A percentile compares a stretch with the other conserved stretches of the same genome.
Evolutionary conservation across 148 eudicot species (phyloP).

Genomic region (Salicornia ramosissima): DNA sequence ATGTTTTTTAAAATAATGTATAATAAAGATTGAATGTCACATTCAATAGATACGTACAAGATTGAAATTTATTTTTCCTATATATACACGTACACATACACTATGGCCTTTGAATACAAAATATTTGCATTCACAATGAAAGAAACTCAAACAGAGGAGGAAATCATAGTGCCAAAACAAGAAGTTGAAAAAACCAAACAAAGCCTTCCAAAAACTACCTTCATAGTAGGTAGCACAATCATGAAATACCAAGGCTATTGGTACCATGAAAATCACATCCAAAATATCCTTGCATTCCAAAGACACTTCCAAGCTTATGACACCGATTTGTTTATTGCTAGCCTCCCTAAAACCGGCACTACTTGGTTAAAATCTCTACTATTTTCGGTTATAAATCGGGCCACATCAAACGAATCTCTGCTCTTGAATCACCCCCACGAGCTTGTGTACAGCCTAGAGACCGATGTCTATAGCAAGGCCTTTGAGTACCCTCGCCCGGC

Average conservation of each 20-base stretch:
- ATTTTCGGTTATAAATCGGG: background rate
- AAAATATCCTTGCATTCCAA: conserved; percentile 2
- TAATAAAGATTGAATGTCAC: too few species aligned
- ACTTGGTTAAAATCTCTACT: conserved; percentile 20
- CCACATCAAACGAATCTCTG: background rate
- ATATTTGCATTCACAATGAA: conserved; percentile 1
- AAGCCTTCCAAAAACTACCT: conserved; percentile 6
- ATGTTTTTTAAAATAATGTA: too few species aligned
- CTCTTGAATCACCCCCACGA: conserved; percentile 13
- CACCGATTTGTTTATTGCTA: conserved; percentile 5
- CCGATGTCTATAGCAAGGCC: conserved; percentile 12
- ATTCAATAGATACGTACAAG: too few species aligned
- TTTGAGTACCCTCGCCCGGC: conserved; percentile 16
- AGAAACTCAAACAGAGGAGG: conserved; percentile 8
- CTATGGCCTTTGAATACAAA: background rate
- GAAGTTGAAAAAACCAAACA: background rate
- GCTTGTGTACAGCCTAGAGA: conserved; percentile 19
- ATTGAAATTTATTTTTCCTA: too few species aligned
- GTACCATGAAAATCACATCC: conserved; percentile 12
- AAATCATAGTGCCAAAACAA: conserved; percentile 1
- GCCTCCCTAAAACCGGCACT: conserved; percentile 12
- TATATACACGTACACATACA: too few species aligned
- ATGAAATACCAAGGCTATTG: conserved; percentile 5
- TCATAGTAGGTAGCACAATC: conserved; percentile 13
- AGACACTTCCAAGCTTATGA: conserved; percentile 10